These are phyloP conservation scores for Artemisia tridentata DNA, from an alignment of 129 eudicot species.

Conservation along the genomic window DNA sequence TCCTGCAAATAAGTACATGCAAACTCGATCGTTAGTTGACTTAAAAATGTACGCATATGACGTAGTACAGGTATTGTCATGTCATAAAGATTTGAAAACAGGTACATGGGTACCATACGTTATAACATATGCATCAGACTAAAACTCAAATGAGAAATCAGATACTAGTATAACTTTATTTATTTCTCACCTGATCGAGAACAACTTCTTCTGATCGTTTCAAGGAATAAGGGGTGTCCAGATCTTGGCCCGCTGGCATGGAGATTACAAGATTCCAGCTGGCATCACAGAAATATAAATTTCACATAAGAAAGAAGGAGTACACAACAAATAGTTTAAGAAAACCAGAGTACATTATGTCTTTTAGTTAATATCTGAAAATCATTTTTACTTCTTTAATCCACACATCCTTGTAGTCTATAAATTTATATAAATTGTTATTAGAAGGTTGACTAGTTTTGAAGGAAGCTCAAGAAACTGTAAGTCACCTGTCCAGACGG, in stretches of 20 bases:
- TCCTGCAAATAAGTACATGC: slow-evolving; percentile 49
- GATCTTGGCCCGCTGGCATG: slow-evolving; percentile 67
- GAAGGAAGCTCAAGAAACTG: neutral
- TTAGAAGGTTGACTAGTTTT: too few relatives aligned
- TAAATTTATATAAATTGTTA: too few relatives aligned
- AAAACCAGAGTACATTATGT: neutral
- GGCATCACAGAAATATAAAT: slow-evolving; percentile 19
- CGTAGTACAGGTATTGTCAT: too few relatives aligned
- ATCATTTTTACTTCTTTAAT: neutral
- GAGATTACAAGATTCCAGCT: slow-evolving; percentile 79
- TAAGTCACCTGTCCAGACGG: slow-evolving; percentile 74
- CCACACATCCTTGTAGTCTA: too few relatives aligned
- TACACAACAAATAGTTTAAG: neutral
- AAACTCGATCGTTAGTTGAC: neutral
- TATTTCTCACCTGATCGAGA: slow-evolving; percentile 66
- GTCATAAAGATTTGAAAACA: too few relatives aligned
- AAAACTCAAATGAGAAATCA: neutral
- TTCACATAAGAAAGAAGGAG: slow-evolving; percentile 1
- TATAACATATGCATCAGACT: neutral
- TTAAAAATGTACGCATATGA: too few relatives aligned
- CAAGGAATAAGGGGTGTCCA: slow-evolving; percentile 69
- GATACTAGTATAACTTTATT: neutral
- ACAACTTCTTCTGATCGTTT: slow-evolving; percentile 58
- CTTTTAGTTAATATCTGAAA: neutral
- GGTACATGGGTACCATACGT: too few relatives aligned